These are phyloP conservation scores for Mycena chlorophos DNA, from an alignment of 768 basidiomycete species.

Conservation along the genomic window DNA sequence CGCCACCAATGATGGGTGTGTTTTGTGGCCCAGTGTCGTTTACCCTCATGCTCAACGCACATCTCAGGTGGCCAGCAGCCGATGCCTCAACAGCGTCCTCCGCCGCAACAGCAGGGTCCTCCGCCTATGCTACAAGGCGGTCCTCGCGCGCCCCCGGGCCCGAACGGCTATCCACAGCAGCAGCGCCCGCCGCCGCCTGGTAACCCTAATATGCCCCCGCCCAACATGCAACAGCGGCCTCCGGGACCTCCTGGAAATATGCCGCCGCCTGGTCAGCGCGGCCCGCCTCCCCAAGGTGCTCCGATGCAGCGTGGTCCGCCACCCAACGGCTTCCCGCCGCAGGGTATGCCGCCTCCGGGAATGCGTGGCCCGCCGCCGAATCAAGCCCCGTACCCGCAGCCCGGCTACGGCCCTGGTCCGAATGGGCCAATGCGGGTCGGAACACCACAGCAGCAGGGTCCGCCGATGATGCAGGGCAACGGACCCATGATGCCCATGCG, in stretches of 20 bases:
- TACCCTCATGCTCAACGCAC: too few species aligned
- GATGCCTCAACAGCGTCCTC: too few species aligned
- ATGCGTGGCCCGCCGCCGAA: constrained; percentile 23
- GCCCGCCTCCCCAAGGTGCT: neutral
- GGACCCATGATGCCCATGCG: constrained; percentile 13
- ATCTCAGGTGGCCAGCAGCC: too few species aligned
- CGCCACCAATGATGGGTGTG: too few species aligned
- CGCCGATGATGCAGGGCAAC: constrained; percentile 24
- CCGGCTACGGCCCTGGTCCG: constrained; percentile 13
- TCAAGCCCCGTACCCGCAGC: constrained; percentile 14
- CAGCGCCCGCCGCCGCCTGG: constrained; percentile 8
- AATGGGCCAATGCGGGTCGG: constrained; percentile 13
- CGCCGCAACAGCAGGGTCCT: neutral
- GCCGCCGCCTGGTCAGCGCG: neutral
- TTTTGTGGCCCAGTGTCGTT: too few species aligned
- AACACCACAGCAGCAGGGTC: constrained; percentile 22
- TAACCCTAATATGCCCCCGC: neutral
- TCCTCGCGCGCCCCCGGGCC: neutral
- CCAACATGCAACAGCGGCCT: neutral
- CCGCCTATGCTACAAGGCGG: neutral
- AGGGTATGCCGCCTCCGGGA: constrained; percentile 34
- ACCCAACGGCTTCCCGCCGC: constrained; percentile 22
- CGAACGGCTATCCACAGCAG: constrained; percentile 38
- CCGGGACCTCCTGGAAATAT: neutral
- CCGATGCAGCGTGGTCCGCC: constrained; percentile 17